These are phyloP conservation scores for Solanum lignicaule DNA, from an alignment of 257 asterid species.

Conservation along the genomic window DNA sequence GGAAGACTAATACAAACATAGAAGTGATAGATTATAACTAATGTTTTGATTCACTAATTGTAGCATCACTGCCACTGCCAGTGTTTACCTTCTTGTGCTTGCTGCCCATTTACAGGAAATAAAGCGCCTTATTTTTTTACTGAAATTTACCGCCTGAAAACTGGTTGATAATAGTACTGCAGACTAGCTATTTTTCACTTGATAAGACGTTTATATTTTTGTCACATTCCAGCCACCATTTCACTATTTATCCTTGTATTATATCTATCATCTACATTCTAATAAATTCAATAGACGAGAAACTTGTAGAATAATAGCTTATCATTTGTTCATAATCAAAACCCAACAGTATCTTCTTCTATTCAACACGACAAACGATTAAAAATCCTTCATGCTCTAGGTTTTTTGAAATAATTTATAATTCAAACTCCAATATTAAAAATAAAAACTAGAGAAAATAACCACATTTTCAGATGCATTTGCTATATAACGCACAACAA, in stretches of 20 bases:
- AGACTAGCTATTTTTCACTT: background rate
- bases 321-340: background rate
- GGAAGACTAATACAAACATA: background rate
- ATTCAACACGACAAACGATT: background rate
- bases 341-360: background rate
- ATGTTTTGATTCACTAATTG: background rate
- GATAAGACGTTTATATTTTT: background rate
- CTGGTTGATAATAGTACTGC: constrained; percentile 19
- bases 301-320: background rate
- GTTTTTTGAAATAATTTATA: background rate
- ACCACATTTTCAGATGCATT: background rate
- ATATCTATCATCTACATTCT: background rate
- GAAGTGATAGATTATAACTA: background rate
- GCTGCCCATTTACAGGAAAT: constrained; percentile 13
- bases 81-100: constrained; percentile 10
- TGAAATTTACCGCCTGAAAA: constrained; percentile 8
- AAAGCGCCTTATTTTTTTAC: constrained; percentile 22
- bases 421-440: background rate
- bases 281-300: background rate
- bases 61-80: background rate
- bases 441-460: background rate
- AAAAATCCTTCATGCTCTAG: background rate
- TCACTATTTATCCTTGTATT: background rate
- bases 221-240: background rate
- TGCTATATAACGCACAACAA: background rate